A percentile compares a stretch with the other conserved stretches of the same genome.
Evolutionary conservation across 768 basidiomycete species (phyloP).

Genomic region (Pleurotus pulmonarius): DNA sequence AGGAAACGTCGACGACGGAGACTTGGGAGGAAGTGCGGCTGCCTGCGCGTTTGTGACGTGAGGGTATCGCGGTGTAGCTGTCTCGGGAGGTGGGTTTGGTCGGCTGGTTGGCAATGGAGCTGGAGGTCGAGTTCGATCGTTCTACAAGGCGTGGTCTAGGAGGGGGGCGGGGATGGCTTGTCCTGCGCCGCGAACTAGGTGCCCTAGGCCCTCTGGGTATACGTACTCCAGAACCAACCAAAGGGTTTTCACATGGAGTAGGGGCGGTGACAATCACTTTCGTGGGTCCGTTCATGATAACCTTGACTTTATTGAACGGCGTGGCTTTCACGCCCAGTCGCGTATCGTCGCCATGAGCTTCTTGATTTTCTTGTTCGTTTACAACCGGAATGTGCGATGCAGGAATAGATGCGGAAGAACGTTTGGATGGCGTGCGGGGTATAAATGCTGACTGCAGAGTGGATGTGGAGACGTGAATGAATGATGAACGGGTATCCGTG

Average conservation of each 20-base stretch:
- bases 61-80: not conserved
- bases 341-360: not conserved
- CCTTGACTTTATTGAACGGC: conserved; percentile 31
- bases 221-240: not conserved
- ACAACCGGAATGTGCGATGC: not conserved
- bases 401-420: conserved; percentile 6
- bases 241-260: conserved; percentile 36
- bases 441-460: not conserved
- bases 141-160: not conserved
- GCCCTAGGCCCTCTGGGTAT: conserved; percentile 6
- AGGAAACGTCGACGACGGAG: conserved; percentile 2
- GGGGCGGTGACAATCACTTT: conserved; percentile 52
- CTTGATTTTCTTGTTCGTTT: not conserved
- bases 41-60: not conserved
- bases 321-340: conserved; percentile 2
- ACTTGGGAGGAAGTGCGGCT: not conserved
- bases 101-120: not conserved
- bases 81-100: not conserved
- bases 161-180: conserved; percentile 2
- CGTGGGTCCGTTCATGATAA: conserved; percentile 44
- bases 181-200: not conserved
- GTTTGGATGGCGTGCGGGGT: conserved; percentile 6
- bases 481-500: conserved; percentile 6
- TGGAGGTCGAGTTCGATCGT: not conserved
- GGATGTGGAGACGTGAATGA: not conserved